phyloP scores from a whole-genome alignment of 2,329 filamentous ascomycete genomes.

The Neopestalotiopsis sp. region DNA sequence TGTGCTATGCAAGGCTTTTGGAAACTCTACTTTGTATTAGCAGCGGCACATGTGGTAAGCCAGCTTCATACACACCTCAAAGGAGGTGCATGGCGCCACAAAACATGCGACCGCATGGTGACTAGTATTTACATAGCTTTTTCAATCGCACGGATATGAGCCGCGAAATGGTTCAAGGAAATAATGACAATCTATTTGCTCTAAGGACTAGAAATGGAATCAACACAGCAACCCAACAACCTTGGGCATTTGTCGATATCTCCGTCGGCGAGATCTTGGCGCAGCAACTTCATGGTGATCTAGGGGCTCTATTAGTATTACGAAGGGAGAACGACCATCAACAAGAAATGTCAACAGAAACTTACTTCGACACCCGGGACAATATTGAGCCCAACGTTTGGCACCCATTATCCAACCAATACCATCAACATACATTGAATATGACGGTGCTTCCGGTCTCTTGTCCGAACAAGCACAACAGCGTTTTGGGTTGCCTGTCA shows the following conservation, averaged over 20 bases:
- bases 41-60: too few relatives aligned
- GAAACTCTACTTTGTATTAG: too few relatives aligned
- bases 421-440: conserved; percentile 23
- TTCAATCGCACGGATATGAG: too few relatives aligned
- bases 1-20: too few relatives aligned
- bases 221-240: background rate
- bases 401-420: conserved; percentile 23
- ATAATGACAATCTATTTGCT: too few relatives aligned
- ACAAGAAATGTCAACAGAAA: background rate
- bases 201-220: background rate
- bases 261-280: background rate
- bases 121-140: too few relatives aligned
- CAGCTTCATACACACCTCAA: too few relatives aligned
- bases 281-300: background rate
- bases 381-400: conserved; percentile 25
- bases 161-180: too few relatives aligned
- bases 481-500: conserved; percentile 1
- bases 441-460: conserved; percentile 20
- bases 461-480: conserved; percentile 25
- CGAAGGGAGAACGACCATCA: too few relatives aligned
- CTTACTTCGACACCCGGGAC: conserved; percentile 20
- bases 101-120: too few relatives aligned
- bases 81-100: too few relatives aligned
- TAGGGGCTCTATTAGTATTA: background rate
- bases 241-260: background rate